Conservation (phyloP, 306 rosid genomes). For the Coriaria nepalensis region DNA sequence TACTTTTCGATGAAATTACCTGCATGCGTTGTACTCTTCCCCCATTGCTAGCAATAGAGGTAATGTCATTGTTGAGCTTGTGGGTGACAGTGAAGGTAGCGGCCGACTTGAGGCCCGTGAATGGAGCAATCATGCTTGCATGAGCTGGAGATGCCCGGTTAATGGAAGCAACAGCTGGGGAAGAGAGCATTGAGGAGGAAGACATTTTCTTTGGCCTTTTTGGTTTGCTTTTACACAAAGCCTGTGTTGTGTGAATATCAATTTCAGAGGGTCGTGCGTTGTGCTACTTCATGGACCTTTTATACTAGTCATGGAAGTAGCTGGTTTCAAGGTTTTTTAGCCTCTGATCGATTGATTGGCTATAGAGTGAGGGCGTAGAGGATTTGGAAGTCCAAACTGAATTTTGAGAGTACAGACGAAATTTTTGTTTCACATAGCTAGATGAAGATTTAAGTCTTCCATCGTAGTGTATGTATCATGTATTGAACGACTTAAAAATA, state of each 20-base stretch:
- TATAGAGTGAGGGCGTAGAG: conserved; percentile 4
- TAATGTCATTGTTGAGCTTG: conserved; percentile 49
- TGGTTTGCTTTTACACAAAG: background rate
- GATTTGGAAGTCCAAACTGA: too few relatives aligned
- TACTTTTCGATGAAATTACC: conserved; percentile 14
- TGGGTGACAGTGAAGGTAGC: conserved; percentile 42
- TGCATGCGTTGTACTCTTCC: conserved; percentile 58
- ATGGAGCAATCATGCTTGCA: conserved; percentile 46
- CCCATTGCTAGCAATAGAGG: conserved; percentile 57
- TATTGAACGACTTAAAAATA: too few relatives aligned
- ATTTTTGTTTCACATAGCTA: too few relatives aligned
- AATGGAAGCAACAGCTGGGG: conserved; percentile 38
- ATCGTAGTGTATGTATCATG: too few relatives aligned
- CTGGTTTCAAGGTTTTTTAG: conserved; percentile 4
- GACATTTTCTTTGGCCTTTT: conserved; percentile 34
- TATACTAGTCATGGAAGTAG: too few relatives aligned
- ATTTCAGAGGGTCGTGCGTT: conserved; percentile 5
- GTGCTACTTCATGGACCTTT: background rate
- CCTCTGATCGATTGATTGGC: conserved; percentile 5
- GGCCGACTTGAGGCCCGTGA: conserved; percentile 56
- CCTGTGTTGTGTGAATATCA: background rate
- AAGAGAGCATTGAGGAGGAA: conserved; percentile 34
- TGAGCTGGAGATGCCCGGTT: conserved; percentile 39
- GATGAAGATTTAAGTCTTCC: too few relatives aligned
- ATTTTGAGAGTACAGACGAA: too few relatives aligned